These are phyloP conservation scores for Tinospora cordifolia DNA, from an alignment of 164 flowering plant genomes.

Conservation along the genomic window DNA sequence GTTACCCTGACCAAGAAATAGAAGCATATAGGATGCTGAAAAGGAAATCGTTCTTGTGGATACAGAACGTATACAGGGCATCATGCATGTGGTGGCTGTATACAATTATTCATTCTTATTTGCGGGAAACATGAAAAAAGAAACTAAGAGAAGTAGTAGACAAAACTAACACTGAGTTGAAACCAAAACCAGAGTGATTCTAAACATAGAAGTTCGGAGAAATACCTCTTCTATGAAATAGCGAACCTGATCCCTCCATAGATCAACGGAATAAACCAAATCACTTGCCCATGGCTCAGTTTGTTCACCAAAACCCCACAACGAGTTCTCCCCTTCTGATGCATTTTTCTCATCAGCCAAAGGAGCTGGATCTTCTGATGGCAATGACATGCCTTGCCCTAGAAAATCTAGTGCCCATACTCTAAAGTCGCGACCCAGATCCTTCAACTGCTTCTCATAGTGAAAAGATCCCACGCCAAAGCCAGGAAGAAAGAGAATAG, in stretches of 20 bases:
- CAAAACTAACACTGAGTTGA: background rate
- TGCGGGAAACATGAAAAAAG: background rate
- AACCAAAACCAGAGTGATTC: background rate
- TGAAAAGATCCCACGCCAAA: conserved; percentile 96
- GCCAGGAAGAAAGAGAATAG: conserved; percentile 85
- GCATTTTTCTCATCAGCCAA: conserved; percentile 22
- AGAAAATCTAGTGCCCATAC: conserved; percentile 93
- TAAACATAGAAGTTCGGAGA: background rate
- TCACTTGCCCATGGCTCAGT: conserved; percentile 81
- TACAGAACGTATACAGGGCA: background rate
- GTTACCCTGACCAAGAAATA: background rate
- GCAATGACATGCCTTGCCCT: conserved; percentile 90
- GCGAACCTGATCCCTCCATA: conserved; percentile 84
- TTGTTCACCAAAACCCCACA: conserved; percentile 92
- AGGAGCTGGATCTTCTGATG: conserved; percentile 74
- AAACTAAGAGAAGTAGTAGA: background rate
- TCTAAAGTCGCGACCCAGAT: conserved; percentile 78
- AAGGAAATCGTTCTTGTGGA: background rate
- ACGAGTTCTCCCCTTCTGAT: conserved; percentile 25
- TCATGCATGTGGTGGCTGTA: background rate
- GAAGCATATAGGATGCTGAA: background rate
- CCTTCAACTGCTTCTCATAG: conserved; percentile 89
- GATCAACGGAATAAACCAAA: conserved; percentile 76
- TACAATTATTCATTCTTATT: background rate
- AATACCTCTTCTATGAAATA: conserved; percentile 72